Evolutionary conservation across 2,329 filamentous ascomycete genomes (phyloP), one percentile per base, ranked within the genome.

Genomic region (Phaeophleospora eucalypticola): DNA sequence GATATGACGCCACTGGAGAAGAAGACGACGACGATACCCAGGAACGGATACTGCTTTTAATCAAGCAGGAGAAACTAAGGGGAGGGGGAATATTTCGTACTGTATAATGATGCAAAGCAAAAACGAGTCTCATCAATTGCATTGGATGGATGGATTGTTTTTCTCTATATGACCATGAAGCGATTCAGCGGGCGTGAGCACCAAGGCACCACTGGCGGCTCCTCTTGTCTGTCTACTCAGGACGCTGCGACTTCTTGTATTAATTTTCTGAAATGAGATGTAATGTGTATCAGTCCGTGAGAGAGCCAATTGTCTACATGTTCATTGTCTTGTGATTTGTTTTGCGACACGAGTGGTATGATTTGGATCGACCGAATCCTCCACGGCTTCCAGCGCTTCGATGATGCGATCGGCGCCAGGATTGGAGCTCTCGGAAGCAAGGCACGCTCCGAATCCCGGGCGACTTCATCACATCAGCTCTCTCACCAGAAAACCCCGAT

Each of bases 161-260:
- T 29, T 6, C 7, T 7, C 24, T 29, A 29, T 12, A 29, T 12
- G 24, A 29, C 7, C 24, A 12, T 12, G 24, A 35, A 24, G 41
- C 41, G 41, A 36, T 43, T 43, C 41, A 43, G 41, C 41, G 41
- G 16, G 29, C 27, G 15, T 15, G 8, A 33, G 24, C 24, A 41
- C 24, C 16, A 27, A 19, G 10, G 14, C 29, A 19, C 21, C 7
- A 9, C 12, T 16, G 32, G 32, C 24, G 12, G 12, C 7, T 12
- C 24, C 18, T 43, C 16, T 35, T 33, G 29, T 29, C 18, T 7
- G 24, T n/a, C n/a, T n/a, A n/a, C n/a, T n/a, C n/a, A n/a, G n/a
- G n/a, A n/a, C n/a, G n/a, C n/a, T n/a, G n/a, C n/a, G n/a, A n/a
- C n/a, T n/a, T n/a, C n/a, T 7, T 29, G 24, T 29, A 29, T 29